A percentile compares a stretch with the other conserved stretches of the same genome.
Conservation (phyloP, 306 rosid genomes). For the Dryas alaskensis region DNA sequence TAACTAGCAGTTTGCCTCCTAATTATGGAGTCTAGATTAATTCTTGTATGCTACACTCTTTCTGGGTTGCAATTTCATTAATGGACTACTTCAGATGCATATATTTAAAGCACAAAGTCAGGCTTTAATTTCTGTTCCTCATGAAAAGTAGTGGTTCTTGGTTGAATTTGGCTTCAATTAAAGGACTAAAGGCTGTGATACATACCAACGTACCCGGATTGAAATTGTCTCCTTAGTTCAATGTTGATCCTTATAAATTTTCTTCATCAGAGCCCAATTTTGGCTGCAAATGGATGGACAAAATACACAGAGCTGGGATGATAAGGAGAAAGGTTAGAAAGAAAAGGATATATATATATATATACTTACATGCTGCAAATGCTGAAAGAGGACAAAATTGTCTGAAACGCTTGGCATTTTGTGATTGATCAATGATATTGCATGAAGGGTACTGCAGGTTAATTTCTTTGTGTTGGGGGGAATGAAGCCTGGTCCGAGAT, state of each 20-base stretch:
- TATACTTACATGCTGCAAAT: background rate
- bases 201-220: background rate
- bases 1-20: too few species aligned
- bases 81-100: too few species aligned
- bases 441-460: background rate
- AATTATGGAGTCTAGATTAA: too few species aligned
- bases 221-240: background rate
- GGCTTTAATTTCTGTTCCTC: background rate
- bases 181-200: background rate
- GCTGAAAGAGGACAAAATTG: background rate
- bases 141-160: background rate
- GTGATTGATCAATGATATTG: background rate
- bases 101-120: background rate
- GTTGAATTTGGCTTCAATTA: background rate
- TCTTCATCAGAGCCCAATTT: background rate
- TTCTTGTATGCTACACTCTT: background rate
- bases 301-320: background rate
- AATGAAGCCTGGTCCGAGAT: constrained; percentile 99
- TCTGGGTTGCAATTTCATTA: background rate
- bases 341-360: background rate
- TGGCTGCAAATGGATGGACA: constrained; percentile 10
- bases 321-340: background rate
- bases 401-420: background rate
- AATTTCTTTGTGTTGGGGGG: constrained; percentile 60
- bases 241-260: background rate